A percentile compares a stretch with the other conserved stretches of the same genome.
phyloP scores from a whole-genome alignment of 441 rosid species.

The Brassica balearica region DNA sequence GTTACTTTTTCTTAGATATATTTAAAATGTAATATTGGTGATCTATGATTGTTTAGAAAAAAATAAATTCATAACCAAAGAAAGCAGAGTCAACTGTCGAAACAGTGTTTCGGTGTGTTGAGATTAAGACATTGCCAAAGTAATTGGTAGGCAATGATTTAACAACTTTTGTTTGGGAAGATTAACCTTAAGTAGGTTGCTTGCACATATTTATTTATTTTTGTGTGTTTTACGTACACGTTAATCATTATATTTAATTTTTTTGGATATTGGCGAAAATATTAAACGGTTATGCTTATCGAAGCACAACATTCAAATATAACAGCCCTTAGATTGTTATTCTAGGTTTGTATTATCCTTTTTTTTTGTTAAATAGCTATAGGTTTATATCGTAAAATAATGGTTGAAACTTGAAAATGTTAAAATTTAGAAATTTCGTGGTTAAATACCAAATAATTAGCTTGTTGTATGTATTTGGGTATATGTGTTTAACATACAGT shows the following conservation, averaged over 20 bases:
- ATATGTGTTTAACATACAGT: neutral
- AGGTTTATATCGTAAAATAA: neutral
- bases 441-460: neutral
- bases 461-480: neutral
- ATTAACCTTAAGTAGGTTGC: slow-evolving; percentile 8
- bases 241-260: neutral
- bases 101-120: slow-evolving; percentile 31
- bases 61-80: slow-evolving; percentile 6
- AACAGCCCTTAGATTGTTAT: neutral
- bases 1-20: neutral
- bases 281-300: neutral
- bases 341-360: neutral
- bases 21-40: slow-evolving; percentile 11
- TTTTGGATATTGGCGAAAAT: neutral
- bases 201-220: neutral
- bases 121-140: slow-evolving; percentile 44
- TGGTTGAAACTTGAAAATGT: neutral
- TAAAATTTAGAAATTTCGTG: neutral
- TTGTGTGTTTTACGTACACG: slow-evolving; percentile 23
- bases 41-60: slow-evolving; percentile 15
- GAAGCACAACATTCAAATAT: neutral
- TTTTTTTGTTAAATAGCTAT: neutral
- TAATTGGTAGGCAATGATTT: slow-evolving; percentile 30
- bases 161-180: slow-evolving; percentile 13
- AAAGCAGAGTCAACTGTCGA: slow-evolving; percentile 38